Base-by-base conservation (phyloP, 306 rosid species). In the Cajanus cajan region DNA sequence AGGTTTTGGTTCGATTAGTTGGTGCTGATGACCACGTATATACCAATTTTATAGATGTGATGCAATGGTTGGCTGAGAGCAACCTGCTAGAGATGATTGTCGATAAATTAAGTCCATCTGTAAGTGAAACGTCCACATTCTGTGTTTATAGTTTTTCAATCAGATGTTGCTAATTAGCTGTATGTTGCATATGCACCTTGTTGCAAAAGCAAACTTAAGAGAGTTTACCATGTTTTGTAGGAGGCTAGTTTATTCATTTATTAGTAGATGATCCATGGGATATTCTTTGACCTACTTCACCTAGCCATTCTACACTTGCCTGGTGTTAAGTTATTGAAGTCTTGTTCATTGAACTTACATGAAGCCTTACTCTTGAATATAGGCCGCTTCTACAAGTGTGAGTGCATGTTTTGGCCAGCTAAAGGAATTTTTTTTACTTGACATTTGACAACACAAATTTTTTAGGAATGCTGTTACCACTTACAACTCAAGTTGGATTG, bases 1-100 rank as follows among this genome's bases (percentile, higher is more conserved):
- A 61, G 68, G 98, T 95, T 86, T 87, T 95, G 88, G 94, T 93
- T 85, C 94, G 98, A 55, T 82, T 95, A 76, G 98, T 93, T 15
- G 97, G 98, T 1, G 91, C 96, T 22, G 98, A 95, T 82, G 98
- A 95, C 76, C 98, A 95, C 39, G 96, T 87, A 54, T 95, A 93
- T 85, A 97, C 99, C 83, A 95, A 93, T 82, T 91, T 88, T 83
- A 85, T 93, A 28, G 97, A 95, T 85, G 98, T 91, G 80, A 91
- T 93, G 90, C 96, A 91, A 80, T 95, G 97, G 99, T 83, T 95
- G 82, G 94, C 99, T 76, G 98, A 91, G 80, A 91, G 97, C 88
- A 90, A 93, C 84, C 90, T 95, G 85, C 92, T 95, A 19, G 98
- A 93, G 88, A 93, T 95, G 97, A 91, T 95, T 71, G 94, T 95